Evolutionary conservation across 768 basidiomycete species (phyloP).

Genomic region (Dioszegia hungarica): DNA sequence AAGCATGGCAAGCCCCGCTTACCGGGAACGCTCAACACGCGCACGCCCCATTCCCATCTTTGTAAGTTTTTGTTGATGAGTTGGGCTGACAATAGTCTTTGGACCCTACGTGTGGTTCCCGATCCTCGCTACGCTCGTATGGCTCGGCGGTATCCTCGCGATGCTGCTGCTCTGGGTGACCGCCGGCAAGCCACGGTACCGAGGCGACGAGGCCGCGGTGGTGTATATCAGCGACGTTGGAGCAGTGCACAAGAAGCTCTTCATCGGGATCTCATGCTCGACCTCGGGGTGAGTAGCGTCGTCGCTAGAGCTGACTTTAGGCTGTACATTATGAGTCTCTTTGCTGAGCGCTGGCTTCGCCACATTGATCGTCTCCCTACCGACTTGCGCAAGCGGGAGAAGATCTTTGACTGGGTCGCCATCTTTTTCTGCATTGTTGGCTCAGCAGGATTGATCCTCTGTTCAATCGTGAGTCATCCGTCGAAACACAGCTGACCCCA

Average conservation of each 20-base stretch:
- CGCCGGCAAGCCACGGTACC: constrained; percentile 43
- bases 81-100: constrained; percentile 26
- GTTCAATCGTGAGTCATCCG: constrained; percentile 36
- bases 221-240: constrained; percentile 50
- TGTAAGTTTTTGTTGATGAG: constrained; percentile 14
- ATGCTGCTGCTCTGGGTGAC: constrained; percentile 42
- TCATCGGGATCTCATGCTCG: constrained; percentile 34
- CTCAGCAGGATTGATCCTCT: constrained; percentile 44
- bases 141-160: constrained; percentile 45
- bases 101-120: constrained; percentile 46
- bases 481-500: constrained; percentile 11
- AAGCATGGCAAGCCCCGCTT: constrained; percentile 1
- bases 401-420: constrained; percentile 47
- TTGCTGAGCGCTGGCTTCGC: constrained; percentile 50
- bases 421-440: constrained; percentile 48
- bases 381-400: constrained; percentile 38
- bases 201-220: constrained; percentile 37
- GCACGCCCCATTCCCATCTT: constrained; percentile 38
- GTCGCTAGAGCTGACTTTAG: constrained; percentile 16
- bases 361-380: constrained; percentile 51
- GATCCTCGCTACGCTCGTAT: constrained; percentile 33
- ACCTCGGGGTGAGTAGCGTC: constrained; percentile 17
- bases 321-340: constrained; percentile 47
- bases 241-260: constrained; percentile 33
- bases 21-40: constrained; percentile 37